Evolutionary conservation across 1,139 yeast genomes (phyloP), one percentile per base, ranked within the genome.

Genomic region (Lodderomyces beijingensis): DNA sequence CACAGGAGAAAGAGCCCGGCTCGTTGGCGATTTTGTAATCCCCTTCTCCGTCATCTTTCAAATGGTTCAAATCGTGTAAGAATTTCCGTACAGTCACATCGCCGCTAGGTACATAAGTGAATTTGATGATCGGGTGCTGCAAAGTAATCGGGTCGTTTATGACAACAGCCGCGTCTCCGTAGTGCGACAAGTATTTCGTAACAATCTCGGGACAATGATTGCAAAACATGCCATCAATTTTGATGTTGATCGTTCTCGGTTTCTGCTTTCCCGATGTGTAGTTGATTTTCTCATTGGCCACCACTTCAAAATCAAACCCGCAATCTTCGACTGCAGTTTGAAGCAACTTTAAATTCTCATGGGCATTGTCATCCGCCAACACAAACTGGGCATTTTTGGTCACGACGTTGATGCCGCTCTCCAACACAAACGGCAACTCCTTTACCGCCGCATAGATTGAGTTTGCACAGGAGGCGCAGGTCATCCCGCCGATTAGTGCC

Each of bases 161-260:
- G 4, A 74, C 65, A n/a, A 74, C 59, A 0, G 79, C 74, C 0
- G 79, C 74, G 31, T 71, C 73, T 34, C 86, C 88, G 47, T 66
- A 75, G 8, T 65, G 60, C 3, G 57, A 47, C 32, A 83, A 57
- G 29, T 72, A 71, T 2, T 63, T 56, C 45, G 69, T 69, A 25
- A 83, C 65, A 2, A 67, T 50, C 19, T 68, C 72, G 1, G 91
- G 91, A 48, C 91, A 83, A 47, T 78, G 76, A 13, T 63, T 70
- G 57, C 91, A 83, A 49, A 57, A 77, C 86, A 83, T 81, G 1
- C 89, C 89, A 4, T 64, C 65, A n/a, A 83, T 65, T 26, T 63
- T 64, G 34, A 81, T 57, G 41, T 73, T 73, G 30, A 81, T 71
- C 0, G 78, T 64, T 44, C 91, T 65, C 4, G 79, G 62, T 32